These are phyloP conservation scores for Fusarium xylarioides DNA, from an alignment of 2,329 filamentous ascomycete species.

Conservation along the genomic window DNA sequence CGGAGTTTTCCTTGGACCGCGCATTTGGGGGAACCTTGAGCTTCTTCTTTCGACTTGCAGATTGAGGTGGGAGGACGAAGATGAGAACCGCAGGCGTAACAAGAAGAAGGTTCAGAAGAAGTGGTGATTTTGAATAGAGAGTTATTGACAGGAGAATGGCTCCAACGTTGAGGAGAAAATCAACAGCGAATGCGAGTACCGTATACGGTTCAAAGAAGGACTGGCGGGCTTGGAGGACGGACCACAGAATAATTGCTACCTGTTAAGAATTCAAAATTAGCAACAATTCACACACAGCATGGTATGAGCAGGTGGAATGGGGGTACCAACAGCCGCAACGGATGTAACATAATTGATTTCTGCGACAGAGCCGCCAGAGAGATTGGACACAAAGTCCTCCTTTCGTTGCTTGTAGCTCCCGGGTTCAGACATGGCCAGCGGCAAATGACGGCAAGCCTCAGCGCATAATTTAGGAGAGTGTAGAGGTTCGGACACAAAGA, in stretches of 20 bases:
- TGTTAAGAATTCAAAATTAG: slow-evolving; percentile 51
- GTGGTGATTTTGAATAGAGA: slow-evolving; percentile 78
- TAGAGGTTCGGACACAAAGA: neutral
- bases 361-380: slow-evolving; percentile 80
- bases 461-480: slow-evolving; percentile 19
- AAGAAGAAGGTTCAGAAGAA: slow-evolving; percentile 79
- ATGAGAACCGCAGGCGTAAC: slow-evolving; percentile 75
- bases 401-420: slow-evolving; percentile 87
- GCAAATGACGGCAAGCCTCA: slow-evolving; percentile 3
- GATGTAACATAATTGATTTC: slow-evolving; percentile 90
- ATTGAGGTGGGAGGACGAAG: slow-evolving; percentile 59
- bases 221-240: slow-evolving; percentile 83
- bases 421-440: slow-evolving; percentile 48
- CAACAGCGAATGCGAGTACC: slow-evolving; percentile 72
- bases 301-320: neutral
- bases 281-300: neutral
- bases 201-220: slow-evolving; percentile 84
- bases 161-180: slow-evolving; percentile 88
- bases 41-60: slow-evolving; percentile 54
- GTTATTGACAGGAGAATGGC: slow-evolving; percentile 87
- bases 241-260: slow-evolving; percentile 88
- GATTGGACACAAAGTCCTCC: slow-evolving; percentile 93
- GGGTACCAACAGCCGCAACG: slow-evolving; percentile 76
- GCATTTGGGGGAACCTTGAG: slow-evolving; percentile 56
- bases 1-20: slow-evolving; percentile 47